phyloP scores from a whole-genome alignment of 768 basidiomycete species.

The Dendrothele bispora region DNA sequence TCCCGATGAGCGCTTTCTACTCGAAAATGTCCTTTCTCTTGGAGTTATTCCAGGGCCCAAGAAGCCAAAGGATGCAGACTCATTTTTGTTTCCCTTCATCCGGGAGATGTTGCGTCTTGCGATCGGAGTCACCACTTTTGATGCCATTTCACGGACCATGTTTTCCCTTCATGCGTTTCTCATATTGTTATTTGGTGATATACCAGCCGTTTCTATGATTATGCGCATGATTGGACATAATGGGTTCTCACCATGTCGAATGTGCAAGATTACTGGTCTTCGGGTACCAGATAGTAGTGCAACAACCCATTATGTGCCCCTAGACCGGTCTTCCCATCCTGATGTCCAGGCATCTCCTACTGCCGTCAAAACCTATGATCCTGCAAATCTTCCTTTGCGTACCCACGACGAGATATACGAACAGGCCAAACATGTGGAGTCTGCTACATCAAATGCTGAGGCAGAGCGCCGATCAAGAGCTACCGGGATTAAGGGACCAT shows the following conservation, averaged over 20 bases:
- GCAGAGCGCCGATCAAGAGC: conserved; percentile 12
- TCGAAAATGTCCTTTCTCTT: conserved; percentile 12
- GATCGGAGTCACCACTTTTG: too few species aligned
- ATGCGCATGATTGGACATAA: too few species aligned
- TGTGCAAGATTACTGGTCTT: too few species aligned
- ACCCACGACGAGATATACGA: conserved; percentile 17
- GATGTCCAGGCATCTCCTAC: neutral
- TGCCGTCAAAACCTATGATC: conserved; percentile 6
- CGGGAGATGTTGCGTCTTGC: too few species aligned
- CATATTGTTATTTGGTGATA: too few species aligned
- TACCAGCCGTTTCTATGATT: too few species aligned
- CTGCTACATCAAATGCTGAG: conserved; percentile 2
- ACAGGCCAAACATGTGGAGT: conserved; percentile 7
- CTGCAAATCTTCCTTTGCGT: conserved; percentile 8
- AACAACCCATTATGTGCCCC: conserved; percentile 20
- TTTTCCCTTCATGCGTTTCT: too few species aligned
- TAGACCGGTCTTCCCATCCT: conserved; percentile 15
- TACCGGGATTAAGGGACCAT: too few species aligned
- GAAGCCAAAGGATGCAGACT: conserved; percentile 30
- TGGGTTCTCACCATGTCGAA: too few species aligned
- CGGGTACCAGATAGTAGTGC: too few species aligned
- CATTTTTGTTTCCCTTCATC: conserved; percentile 29
- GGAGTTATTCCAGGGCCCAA: conserved; percentile 24
- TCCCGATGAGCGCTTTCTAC: too few species aligned
- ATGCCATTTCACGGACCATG: too few species aligned